Evolutionary conservation across 2,329 filamentous ascomycete genomes (phyloP).

Genomic region (Hypocreales sp.): DNA sequence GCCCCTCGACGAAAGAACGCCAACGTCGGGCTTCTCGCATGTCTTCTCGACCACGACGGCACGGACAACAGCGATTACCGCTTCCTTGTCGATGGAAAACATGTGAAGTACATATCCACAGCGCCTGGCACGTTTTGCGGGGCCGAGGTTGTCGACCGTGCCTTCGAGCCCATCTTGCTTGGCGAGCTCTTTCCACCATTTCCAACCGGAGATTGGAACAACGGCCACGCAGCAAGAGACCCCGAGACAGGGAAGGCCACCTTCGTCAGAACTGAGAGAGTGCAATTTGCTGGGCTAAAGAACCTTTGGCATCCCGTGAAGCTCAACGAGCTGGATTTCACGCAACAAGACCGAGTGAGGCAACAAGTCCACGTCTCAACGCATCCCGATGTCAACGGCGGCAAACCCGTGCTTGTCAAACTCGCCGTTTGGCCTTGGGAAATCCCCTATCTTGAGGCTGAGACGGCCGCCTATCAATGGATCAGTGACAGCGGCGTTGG

Average conservation of each 20-base stretch:
- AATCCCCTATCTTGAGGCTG: no score
- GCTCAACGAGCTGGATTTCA: slow-evolving; percentile 11
- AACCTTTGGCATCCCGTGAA: slow-evolving; percentile 9
- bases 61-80: slow-evolving; percentile 11
- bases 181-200: slow-evolving; percentile 10
- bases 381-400: slow-evolving; percentile 8
- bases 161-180: slow-evolving; percentile 11
- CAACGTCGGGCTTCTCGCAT: slow-evolving; percentile 12
- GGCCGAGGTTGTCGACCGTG: slow-evolving; percentile 10
- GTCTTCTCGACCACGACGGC: slow-evolving; percentile 10
- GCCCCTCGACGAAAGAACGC: slow-evolving; percentile 4
- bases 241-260: slow-evolving; percentile 1
- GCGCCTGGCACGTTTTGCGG: slow-evolving; percentile 10
- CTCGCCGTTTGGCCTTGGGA: slow-evolving; percentile 11
- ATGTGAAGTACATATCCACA: slow-evolving; percentile 11
- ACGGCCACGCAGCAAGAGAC: slow-evolving; percentile 3
- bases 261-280: slow-evolving; percentile 8
- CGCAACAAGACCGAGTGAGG: slow-evolving; percentile 7
- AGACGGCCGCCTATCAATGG: slow-evolving; percentile 11
- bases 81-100: slow-evolving; percentile 10
- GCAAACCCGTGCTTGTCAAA: slow-evolving; percentile 11
- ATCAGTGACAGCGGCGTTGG: slow-evolving; percentile 9
- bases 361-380: slow-evolving; percentile 10
- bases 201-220: slow-evolving; percentile 11
- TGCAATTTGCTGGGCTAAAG: slow-evolving; percentile 6